Percentiles rank a stretch among this genome's conserved stretches.
Evolutionary conservation across 306 rosid species (phyloP).

Genomic region (Trichosanthes cucumerina): DNA sequence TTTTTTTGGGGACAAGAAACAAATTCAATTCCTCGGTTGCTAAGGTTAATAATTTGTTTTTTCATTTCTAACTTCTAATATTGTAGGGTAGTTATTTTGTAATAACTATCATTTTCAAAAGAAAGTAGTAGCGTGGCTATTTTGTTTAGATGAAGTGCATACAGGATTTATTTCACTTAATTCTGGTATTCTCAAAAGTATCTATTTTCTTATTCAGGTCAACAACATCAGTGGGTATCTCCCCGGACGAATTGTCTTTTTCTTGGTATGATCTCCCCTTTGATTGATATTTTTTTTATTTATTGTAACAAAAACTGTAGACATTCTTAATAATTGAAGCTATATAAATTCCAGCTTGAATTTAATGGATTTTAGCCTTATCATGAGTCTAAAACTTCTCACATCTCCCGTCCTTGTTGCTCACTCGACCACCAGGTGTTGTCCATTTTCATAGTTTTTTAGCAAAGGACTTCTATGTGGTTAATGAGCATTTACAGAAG

Average conservation of each 20-base stretch:
- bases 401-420: not conserved
- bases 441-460: not conserved
- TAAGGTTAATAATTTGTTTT: constrained; percentile 3
- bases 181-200: not conserved
- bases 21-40: not conserved
- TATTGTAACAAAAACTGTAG: not conserved
- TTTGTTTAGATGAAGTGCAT: not conserved
- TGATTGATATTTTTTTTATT: constrained; percentile 4
- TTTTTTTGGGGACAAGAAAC: too few species aligned
- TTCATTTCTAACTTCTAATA: not conserved
- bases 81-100: not conserved
- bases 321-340: constrained; percentile 6
- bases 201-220: constrained; percentile 53
- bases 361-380: not conserved
- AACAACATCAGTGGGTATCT: constrained; percentile 98
- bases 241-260: constrained; percentile 95
- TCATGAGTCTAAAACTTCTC: not conserved
- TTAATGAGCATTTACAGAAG: not conserved
- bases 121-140: not conserved
- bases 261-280: constrained; percentile 59
- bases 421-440: not conserved
- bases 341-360: not conserved
- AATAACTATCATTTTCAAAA: not conserved
- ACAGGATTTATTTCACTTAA: not conserved
- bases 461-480: not conserved